Percentiles rank a stretch among this genome's conserved stretches.
Evolutionary conservation across 495 filamentous ascomycete species (phyloP).

Genomic region (Thermochaetoides thermophila): DNA sequence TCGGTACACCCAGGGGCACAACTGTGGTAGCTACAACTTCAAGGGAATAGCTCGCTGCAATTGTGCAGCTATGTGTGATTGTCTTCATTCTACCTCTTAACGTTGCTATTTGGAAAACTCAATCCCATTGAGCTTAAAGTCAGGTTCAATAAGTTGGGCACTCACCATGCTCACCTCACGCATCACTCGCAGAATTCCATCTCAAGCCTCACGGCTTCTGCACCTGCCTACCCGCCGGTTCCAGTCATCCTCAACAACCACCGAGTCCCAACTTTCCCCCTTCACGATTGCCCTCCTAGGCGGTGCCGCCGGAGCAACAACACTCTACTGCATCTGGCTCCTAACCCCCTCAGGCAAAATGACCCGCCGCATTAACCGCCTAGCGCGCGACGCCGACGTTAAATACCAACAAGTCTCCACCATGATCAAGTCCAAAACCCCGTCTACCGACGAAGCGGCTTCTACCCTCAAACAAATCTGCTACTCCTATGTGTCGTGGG

Average conservation of each 20-base stretch:
- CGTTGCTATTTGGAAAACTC: too few relatives aligned
- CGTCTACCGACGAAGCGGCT: slow-evolving; percentile 43
- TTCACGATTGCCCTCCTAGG: slow-evolving; percentile 37
- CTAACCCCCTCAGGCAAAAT: slow-evolving; percentile 40
- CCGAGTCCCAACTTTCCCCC: slow-evolving; percentile 24
- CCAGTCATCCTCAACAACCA: slow-evolving; percentile 7
- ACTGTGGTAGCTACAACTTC: too few relatives aligned
- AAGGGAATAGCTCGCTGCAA: too few relatives aligned
- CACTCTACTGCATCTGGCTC: slow-evolving; percentile 39
- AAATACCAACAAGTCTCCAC: slow-evolving; percentile 37
- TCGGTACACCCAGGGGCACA: too few relatives aligned
- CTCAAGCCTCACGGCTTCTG: too few relatives aligned
- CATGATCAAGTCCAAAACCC: slow-evolving; percentile 36
- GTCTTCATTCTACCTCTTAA: too few relatives aligned
- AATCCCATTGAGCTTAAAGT: too few relatives aligned
- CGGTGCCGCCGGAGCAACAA: slow-evolving; percentile 20
- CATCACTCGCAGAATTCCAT: too few relatives aligned
- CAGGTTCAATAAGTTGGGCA: too few relatives aligned
- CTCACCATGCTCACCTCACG: too few relatives aligned
- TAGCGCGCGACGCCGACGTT: slow-evolving; percentile 34
- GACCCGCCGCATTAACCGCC: slow-evolving; percentile 25
- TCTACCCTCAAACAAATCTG: slow-evolving; percentile 41
- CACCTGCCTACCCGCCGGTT: too few relatives aligned
- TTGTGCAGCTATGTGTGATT: too few relatives aligned
- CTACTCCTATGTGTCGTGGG: slow-evolving; percentile 46